Percentiles rank a stretch among this genome's conserved stretches.
Conservation (phyloP, 352 stramenopile genomes). For the Phytophthora pinifolia region DNA sequence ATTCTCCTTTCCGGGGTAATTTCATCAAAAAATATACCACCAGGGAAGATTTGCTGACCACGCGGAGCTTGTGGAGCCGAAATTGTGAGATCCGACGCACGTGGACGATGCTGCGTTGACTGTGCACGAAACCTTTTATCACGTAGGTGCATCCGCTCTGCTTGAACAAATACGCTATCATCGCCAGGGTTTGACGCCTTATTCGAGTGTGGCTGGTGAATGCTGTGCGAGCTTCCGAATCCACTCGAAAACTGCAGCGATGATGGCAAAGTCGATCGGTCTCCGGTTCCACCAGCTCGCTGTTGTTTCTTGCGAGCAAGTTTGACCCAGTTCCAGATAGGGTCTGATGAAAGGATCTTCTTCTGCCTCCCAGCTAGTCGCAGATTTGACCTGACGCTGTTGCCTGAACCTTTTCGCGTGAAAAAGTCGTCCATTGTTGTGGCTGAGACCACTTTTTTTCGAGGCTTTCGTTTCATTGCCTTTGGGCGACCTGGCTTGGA, state of each 20-base stretch:
- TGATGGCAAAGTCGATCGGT: neutral
- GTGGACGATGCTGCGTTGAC: slow-evolving; percentile 10
- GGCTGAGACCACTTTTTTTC: slow-evolving; percentile 13
- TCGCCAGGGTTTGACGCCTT: slow-evolving; percentile 21
- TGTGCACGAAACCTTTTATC: slow-evolving; percentile 38
- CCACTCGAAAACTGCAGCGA: slow-evolving; percentile 5
- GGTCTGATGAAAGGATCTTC: slow-evolving; percentile 38
- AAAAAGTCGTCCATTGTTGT: slow-evolving; percentile 47
- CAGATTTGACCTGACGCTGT: slow-evolving; percentile 34
- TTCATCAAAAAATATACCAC: slow-evolving; percentile 20
- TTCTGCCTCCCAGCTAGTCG: slow-evolving; percentile 36
- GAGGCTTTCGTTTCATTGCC: slow-evolving; percentile 1
- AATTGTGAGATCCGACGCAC: slow-evolving; percentile 9
- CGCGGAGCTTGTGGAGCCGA: neutral
- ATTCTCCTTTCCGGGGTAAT: slow-evolving; percentile 13
- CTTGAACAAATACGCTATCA: slow-evolving; percentile 40
- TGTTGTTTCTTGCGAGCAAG: slow-evolving; percentile 39
- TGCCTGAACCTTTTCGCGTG: slow-evolving; percentile 8
- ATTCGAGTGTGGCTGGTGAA: slow-evolving; percentile 5
- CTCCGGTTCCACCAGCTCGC: slow-evolving; percentile 3
- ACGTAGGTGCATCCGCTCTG: slow-evolving; percentile 50
- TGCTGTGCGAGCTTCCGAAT: slow-evolving; percentile 2
- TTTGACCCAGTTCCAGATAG: slow-evolving; percentile 49
- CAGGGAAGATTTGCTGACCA: slow-evolving; percentile 11
- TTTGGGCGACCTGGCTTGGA: neutral